Evolutionary conservation across 495 filamentous ascomycete genomes (phyloP).

Genomic region (Penicillium bovifimosum): DNA sequence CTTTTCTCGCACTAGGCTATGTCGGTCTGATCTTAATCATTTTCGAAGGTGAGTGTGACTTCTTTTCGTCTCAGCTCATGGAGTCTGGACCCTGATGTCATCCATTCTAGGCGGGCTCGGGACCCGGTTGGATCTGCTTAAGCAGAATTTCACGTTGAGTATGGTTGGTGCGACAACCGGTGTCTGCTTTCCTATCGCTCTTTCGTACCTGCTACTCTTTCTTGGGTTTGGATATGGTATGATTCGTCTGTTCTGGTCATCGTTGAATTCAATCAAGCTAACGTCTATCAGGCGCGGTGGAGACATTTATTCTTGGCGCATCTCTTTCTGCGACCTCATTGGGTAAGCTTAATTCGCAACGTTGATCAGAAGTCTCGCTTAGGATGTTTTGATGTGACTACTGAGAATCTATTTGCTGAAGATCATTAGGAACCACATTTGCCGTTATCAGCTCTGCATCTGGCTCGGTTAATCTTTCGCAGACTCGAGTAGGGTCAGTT

Average conservation of each 20-base stretch:
- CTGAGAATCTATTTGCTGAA: not conserved
- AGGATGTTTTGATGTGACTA: not conserved
- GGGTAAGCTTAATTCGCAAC: constrained; percentile 11
- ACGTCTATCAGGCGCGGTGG: constrained; percentile 23
- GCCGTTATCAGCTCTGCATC: constrained; percentile 30
- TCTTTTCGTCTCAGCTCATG: not conserved
- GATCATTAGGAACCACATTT: constrained; percentile 25
- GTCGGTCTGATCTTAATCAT: constrained; percentile 35
- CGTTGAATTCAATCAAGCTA: not conserved
- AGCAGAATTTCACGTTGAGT: constrained; percentile 29
- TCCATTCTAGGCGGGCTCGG: constrained; percentile 27
- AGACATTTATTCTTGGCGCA: constrained; percentile 34
- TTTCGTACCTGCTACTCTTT: constrained; percentile 29
- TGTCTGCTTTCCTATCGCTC: constrained; percentile 28
- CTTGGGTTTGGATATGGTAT: constrained; percentile 30
- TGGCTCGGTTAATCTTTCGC: constrained; percentile 19
- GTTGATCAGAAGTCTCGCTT: not conserved
- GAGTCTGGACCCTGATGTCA: constrained; percentile 11
- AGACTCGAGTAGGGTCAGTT: constrained; percentile 31
- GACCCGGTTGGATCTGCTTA: constrained; percentile 29
- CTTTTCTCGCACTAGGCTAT: constrained; percentile 31
- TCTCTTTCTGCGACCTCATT: constrained; percentile 33
- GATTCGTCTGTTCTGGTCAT: not conserved
- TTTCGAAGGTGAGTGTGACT: constrained; percentile 24
- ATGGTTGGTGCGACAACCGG: constrained; percentile 29